Percentiles rank a stretch among this genome's conserved stretches.
Evolutionary conservation across 495 filamentous ascomycete genomes (phyloP).

Genomic region (Xylaria nigripes): DNA sequence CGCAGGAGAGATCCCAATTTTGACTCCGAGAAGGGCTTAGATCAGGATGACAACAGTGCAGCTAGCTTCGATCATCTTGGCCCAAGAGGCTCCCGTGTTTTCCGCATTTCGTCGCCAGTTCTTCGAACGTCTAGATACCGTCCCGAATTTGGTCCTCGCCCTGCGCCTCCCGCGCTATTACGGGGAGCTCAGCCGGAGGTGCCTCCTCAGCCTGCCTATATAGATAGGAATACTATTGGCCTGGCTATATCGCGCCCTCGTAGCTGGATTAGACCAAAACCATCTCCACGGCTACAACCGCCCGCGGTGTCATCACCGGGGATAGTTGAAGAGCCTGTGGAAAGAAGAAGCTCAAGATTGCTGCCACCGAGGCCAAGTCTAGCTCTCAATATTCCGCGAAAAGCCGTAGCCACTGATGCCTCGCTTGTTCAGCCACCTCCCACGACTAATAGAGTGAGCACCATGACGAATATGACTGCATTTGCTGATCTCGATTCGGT

Average conservation of each 20-base stretch:
- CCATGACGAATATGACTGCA: constrained; percentile 41
- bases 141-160: not conserved
- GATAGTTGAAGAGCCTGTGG: not conserved
- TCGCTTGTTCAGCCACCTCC: constrained; percentile 9
- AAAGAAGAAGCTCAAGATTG: constrained; percentile 12
- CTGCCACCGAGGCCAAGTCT: constrained; percentile 27
- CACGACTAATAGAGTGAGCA: constrained; percentile 29
- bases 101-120: constrained; percentile 28
- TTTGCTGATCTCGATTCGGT: constrained; percentile 33
- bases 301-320: not conserved
- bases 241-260: constrained; percentile 34
- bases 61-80: constrained; percentile 6
- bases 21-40: constrained; percentile 30
- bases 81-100: not conserved
- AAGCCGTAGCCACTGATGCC: constrained; percentile 1
- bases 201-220: constrained; percentile 13
- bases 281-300: constrained; percentile 5
- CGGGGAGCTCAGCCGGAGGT: constrained; percentile 14
- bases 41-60: constrained; percentile 9
- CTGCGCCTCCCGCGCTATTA: constrained; percentile 25
- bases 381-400: constrained; percentile 25
- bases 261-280: constrained; percentile 12
- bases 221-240: constrained; percentile 29
- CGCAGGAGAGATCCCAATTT: constrained; percentile 26
- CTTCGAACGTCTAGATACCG: constrained; percentile 7